Base-by-base conservation (phyloP, 805 yeast genomes). In the Komagataella pastoris region DNA sequence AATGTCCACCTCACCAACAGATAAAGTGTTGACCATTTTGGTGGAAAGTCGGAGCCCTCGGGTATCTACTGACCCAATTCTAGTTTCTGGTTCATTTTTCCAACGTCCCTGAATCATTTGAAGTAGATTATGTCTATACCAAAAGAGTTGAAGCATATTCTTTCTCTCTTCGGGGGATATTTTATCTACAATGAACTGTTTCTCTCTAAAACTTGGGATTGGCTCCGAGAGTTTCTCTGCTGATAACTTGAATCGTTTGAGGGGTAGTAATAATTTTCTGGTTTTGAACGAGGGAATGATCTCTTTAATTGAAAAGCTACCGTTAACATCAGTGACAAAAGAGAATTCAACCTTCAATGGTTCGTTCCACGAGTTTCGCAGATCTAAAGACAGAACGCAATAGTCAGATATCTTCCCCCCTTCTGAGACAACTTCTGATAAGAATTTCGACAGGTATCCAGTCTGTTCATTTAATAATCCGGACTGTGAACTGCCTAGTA, bases 311-410 rank as follows among this genome's bases (percentile, higher is more conserved):
- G 50, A 44, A 24, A 51, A 46, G 10, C n/a, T 36, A 19, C 46
- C 47, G 5, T 30, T 19, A 2, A 44, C 44, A 3, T 12, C 49
- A 17, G 47, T 46, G 12, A 46, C 53, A n/a, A 17, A 36, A 17
- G 30, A 24, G 12, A 46, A 24, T 5, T 48, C 50, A 3, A 72
- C 60, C 7, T 61, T 57, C 53, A 79, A 64, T 24, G 75, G 74
- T 49, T 81, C 83, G 6, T 76, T 73, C 93, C 96, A 90, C 2
- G 85, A 74, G 62, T 93, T 91, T 56, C 88, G 75, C 53, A 93
- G 65, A 62, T 93, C 98, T 12, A 91, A 59, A 1, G 88, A 72
- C 51, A 85, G 67, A 48, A 85, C 65, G 55, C 84, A 81, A 62
- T 75, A 87, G 49, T 79, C 80, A 2, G 77, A 67, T 50, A 73